Percentiles rank a stretch among this genome's conserved stretches.
These are phyloP conservation scores for Aristolochia contorta DNA, from an alignment of 164 flowering plant genomes.

Conservation along the genomic window DNA sequence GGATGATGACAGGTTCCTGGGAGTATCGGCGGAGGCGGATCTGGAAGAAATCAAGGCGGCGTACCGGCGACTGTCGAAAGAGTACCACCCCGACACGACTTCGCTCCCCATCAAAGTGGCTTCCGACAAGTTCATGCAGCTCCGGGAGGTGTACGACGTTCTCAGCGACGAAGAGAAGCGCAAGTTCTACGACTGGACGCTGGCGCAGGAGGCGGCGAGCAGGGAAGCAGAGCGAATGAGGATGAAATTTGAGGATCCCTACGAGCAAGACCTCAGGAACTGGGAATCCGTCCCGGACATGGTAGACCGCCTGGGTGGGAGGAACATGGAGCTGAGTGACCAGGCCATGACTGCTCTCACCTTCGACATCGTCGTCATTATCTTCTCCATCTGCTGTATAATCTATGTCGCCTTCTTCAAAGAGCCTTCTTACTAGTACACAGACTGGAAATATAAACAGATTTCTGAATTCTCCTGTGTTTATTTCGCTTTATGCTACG, in stretches of 20 bases:
- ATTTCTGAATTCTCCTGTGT: too few relatives aligned
- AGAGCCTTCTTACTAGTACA: conserved; percentile 13
- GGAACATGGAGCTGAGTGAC: conserved; percentile 65
- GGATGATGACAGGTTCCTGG: conserved; percentile 47
- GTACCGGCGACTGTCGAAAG: conserved; percentile 69
- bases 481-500: too few relatives aligned
- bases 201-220: conserved; percentile 79
- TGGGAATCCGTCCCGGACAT: conserved; percentile 51
- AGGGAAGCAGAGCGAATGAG: conserved; percentile 64
- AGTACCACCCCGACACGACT: conserved; percentile 93
- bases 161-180: conserved; percentile 66
- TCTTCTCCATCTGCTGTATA: conserved; percentile 43
- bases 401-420: conserved; percentile 45
- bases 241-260: conserved; percentile 66
- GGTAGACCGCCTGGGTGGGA: conserved; percentile 83
- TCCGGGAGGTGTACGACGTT: conserved; percentile 54
- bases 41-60: conserved; percentile 84
- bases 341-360: conserved; percentile 73
- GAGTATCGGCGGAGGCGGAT: conserved; percentile 60
- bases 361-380: conserved; percentile 39
- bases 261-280: conserved; percentile 37
- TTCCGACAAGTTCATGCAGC: conserved; percentile 73
- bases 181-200: conserved; percentile 73
- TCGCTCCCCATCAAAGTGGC: conserved; percentile 65
- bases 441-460: too few relatives aligned